A percentile compares a stretch with the other conserved stretches of the same genome.
Evolutionary conservation across 202 grass and related monocot species (phyloP).

Genomic region (Setaria italica): DNA sequence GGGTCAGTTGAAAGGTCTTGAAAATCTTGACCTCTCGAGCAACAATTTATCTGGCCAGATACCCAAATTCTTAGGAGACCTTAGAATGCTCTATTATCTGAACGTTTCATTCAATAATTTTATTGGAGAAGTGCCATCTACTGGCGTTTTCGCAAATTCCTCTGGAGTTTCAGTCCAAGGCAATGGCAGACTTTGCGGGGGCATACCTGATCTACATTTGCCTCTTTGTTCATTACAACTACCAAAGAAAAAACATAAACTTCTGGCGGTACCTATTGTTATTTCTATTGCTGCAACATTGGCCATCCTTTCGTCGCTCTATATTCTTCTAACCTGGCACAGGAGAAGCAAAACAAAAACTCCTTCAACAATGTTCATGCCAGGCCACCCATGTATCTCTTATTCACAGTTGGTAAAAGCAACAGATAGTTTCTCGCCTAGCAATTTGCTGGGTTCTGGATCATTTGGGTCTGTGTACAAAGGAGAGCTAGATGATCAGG

Average conservation of each 20-base stretch:
- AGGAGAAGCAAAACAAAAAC: background rate
- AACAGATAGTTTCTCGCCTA: conserved; percentile 47
- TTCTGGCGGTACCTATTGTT: background rate
- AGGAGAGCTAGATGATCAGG: conserved; percentile 16
- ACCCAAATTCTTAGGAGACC: background rate
- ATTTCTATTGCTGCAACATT: background rate
- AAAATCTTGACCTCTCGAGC: background rate
- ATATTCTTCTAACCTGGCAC: background rate
- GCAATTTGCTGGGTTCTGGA: conserved; percentile 53
- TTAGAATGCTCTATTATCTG: background rate
- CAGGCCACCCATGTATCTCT: conserved; percentile 36
- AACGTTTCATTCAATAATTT: conserved; percentile 10
- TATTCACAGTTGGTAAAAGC: conserved; percentile 49
- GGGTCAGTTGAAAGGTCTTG: conserved; percentile 23
- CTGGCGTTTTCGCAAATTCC: background rate
- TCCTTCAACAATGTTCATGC: background rate
- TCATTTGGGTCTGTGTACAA: conserved; percentile 48
- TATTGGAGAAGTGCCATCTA: background rate
- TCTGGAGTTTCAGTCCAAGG: background rate
- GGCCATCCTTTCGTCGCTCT: background rate
- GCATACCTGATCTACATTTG: conserved; percentile 14
- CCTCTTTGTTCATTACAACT: background rate
- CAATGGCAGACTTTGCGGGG: background rate
- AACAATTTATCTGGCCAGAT: background rate
- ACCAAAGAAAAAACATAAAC: background rate